A percentile compares a stretch with the other conserved stretches of the same genome.
These are phyloP conservation scores for Fusarium stilboides DNA, from an alignment of 2,329 filamentous ascomycete genomes.

Conservation along the genomic window DNA sequence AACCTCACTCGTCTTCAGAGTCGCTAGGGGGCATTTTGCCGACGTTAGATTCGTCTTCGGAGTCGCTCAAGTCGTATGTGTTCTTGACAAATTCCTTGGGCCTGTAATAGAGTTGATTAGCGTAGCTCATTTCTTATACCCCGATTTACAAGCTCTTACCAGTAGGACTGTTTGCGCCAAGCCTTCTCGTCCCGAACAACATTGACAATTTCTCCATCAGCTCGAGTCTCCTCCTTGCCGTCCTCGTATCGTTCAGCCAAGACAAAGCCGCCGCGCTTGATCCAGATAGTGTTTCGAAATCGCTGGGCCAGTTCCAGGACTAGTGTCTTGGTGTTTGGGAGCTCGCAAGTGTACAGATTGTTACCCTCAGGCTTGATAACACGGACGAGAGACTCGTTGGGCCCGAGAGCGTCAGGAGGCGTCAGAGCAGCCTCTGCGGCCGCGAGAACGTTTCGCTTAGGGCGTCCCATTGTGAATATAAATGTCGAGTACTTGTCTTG, in stretches of 20 bases:
- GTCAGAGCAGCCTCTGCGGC: constrained; percentile 80
- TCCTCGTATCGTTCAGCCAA: constrained; percentile 79
- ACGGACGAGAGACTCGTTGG: constrained; percentile 79
- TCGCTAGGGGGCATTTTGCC: constrained; percentile 89
- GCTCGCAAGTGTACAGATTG: constrained; percentile 85
- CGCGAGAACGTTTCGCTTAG: constrained; percentile 81
- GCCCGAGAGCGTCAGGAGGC: constrained; percentile 71
- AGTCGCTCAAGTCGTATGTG: constrained; percentile 73
- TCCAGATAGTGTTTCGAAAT: constrained; percentile 94
- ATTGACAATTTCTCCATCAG: constrained; percentile 92
- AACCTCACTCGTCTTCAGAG: constrained; percentile 72
- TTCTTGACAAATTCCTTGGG: constrained; percentile 83
- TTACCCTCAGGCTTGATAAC: constrained; percentile 89
- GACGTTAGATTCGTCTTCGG: constrained; percentile 83
- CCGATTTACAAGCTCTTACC: constrained; percentile 66
- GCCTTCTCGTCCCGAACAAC: constrained; percentile 91
- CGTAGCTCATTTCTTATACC: constrained; percentile 20
- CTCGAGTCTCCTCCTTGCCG: constrained; percentile 80
- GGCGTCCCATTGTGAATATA: constrained; percentile 53
- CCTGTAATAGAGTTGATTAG: constrained; percentile 63
- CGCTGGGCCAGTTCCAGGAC: constrained; percentile 86
- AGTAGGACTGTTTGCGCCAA: constrained; percentile 92
- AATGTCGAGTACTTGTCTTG: background rate
- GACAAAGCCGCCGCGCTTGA: constrained; percentile 90
- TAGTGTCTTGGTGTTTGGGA: constrained; percentile 76